Evolutionary conservation across 257 asterid species (phyloP).

Genomic region (Solanum sejunctum): DNA sequence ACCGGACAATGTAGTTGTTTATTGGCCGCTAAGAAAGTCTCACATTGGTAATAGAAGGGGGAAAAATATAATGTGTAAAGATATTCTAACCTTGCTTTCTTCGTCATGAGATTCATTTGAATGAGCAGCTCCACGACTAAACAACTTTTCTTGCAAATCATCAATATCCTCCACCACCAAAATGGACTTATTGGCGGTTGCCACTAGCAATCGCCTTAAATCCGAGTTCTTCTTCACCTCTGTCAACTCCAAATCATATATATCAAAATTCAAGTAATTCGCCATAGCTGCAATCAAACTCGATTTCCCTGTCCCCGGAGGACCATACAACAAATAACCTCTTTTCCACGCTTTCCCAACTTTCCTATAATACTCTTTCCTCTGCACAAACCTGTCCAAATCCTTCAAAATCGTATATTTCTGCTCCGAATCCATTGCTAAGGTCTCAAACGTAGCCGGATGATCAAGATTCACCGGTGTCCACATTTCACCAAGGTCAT

Average conservation of each 20-base stretch:
- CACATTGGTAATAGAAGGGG: not conserved
- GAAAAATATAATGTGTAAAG: no score
- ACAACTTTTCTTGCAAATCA: conserved; percentile 32
- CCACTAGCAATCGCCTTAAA: conserved; percentile 26
- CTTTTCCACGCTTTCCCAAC: conserved; percentile 71
- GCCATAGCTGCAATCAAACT: conserved; percentile 75
- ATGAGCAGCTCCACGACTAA: conserved; percentile 3
- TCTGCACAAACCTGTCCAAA: conserved; percentile 30
- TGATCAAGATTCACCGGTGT: conserved; percentile 32
- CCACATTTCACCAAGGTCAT: conserved; percentile 26
- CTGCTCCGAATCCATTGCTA: conserved; percentile 44
- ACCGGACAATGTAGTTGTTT: conserved; percentile 20
- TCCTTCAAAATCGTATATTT: conserved; percentile 34
- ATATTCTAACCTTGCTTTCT: conserved; percentile 18
- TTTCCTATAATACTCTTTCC: conserved; percentile 40
- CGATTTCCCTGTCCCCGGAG: conserved; percentile 65
- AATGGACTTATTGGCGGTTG: conserved; percentile 40
- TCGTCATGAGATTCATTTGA: not conserved
- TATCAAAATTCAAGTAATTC: conserved; percentile 46
- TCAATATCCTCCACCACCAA: conserved; percentile 67
- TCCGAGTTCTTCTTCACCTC: conserved; percentile 12
- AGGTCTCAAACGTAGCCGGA: conserved; percentile 42
- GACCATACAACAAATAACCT: conserved; percentile 69
- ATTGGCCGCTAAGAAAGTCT: not conserved
- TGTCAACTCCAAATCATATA: conserved; percentile 60